Percentiles rank a stretch among this genome's conserved stretches.
Evolutionary conservation across 305 asterid species (phyloP).

Genomic region (Lippia alba): DNA sequence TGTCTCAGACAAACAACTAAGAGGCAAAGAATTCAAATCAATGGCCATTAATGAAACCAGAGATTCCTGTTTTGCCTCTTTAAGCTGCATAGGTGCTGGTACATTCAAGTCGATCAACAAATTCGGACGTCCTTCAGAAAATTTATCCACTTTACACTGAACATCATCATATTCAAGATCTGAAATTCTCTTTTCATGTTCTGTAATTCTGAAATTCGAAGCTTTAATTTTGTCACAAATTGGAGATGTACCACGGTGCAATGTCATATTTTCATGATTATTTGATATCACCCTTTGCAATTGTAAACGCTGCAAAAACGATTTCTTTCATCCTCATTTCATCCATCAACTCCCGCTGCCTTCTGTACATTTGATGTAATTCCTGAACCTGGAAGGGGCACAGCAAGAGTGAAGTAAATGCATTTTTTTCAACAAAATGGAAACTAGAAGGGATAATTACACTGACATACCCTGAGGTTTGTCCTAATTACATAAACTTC

Average conservation of each 20-base stretch:
- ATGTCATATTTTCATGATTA: slow-evolving; percentile 19
- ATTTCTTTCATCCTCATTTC: slow-evolving; percentile 50
- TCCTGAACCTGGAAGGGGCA: slow-evolving; percentile 66
- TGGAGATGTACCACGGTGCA: slow-evolving; percentile 21
- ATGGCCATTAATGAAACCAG: slow-evolving; percentile 30
- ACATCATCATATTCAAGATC: slow-evolving; percentile 54
- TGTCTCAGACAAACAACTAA: slow-evolving; percentile 32
- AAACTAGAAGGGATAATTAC: slow-evolving; percentile 6
- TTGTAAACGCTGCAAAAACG: slow-evolving; percentile 37
- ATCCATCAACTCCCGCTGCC: slow-evolving; percentile 71
- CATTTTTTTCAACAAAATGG: neutral
- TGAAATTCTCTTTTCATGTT: slow-evolving; percentile 41
- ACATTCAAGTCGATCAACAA: slow-evolving; percentile 70
- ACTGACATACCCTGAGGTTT: no score
- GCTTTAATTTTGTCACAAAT: slow-evolving; percentile 32
- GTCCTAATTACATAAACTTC: no score
- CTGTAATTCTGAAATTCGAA: slow-evolving; percentile 25
- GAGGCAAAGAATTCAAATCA: slow-evolving; percentile 57
- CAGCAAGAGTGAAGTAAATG: slow-evolving; percentile 5
- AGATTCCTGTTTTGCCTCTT: slow-evolving; percentile 9
- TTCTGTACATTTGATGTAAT: slow-evolving; percentile 66
- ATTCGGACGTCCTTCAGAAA: slow-evolving; percentile 9
- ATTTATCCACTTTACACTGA: slow-evolving; percentile 36
- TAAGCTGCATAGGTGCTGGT: slow-evolving; percentile 58
- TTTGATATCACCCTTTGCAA: slow-evolving; percentile 43